These are phyloP conservation scores for Pouteria campechiana DNA, from an alignment of 179 eudicot genomes.

Conservation along the genomic window DNA sequence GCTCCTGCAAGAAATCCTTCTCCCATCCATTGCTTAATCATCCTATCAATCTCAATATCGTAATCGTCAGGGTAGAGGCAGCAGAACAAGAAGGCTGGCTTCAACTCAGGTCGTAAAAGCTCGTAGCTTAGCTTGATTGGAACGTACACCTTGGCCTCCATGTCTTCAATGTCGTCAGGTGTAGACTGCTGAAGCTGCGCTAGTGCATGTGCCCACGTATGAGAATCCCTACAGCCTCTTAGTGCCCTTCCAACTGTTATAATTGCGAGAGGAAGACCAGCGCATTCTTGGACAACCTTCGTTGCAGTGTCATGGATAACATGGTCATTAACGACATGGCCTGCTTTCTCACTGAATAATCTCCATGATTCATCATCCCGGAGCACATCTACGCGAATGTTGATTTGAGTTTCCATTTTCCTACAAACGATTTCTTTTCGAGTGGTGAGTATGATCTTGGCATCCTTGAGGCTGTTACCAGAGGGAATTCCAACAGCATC, in stretches of 20 bases:
- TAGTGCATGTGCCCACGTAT: conserved; percentile 21
- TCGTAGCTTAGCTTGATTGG: conserved; percentile 25
- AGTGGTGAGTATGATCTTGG: conserved; percentile 3
- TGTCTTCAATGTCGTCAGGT: conserved; percentile 19
- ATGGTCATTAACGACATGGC: not conserved
- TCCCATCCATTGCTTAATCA: conserved; percentile 25
- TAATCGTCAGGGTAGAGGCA: conserved; percentile 28
- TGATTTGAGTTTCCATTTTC: not conserved
- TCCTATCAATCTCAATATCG: conserved; percentile 19
- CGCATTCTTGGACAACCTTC: conserved; percentile 24
- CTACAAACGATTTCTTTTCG: not conserved
- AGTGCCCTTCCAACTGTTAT: conserved; percentile 18
- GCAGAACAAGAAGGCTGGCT: conserved; percentile 17
- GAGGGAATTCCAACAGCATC: conserved; percentile 1
- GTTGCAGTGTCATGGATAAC: conserved; percentile 3
- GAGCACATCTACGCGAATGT: not conserved
- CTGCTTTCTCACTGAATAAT: conserved; percentile 1
- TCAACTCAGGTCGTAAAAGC: conserved; percentile 11
- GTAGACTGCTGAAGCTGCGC: conserved; percentile 14
- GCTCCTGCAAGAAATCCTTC: conserved; percentile 16
- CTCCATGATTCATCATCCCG: not conserved
- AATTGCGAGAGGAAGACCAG: conserved; percentile 35
- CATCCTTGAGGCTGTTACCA: not conserved
- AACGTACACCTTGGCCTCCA: conserved; percentile 20
- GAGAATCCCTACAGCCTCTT: conserved; percentile 12